Evolutionary conservation across 306 rosid genomes (phyloP), one percentile per base, ranked within the genome.

Genomic region (Pterocarpus santalinus): DNA sequence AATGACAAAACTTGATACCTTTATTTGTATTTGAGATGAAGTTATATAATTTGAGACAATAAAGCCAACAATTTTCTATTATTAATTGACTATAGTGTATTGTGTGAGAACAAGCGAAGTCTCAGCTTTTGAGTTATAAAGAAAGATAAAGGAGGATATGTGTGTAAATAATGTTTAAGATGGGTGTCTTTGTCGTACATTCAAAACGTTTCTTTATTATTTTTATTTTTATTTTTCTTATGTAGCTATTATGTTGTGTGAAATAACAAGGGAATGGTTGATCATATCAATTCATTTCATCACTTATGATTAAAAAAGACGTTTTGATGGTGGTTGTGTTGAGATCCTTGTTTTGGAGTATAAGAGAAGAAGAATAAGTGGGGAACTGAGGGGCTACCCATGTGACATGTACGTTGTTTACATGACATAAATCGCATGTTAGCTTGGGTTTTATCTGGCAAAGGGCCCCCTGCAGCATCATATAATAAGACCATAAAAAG

Each of bases 341-440:
- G 53, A 72, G 78, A 67, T 71, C 53, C 63, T 80, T 71, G 81
- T 84, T 76, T 86, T 84, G 85, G 86, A 87, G 88, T 84, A 83
- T 39, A 88, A 80, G 74, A 85, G 69, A 84, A 88, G 85, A 65
- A 81, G 81, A 81, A 76, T 55, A 61, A 78, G 75, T 69, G 86
- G 77, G 66, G 62, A 55, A n/a, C 17, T 36, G 76, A 33, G 88
- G 81, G 85, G 78, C 89, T 73, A 72, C 87, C 83, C 93, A 88
- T 80, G 97, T 92, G 97, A 85, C 79, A 72, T 92, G 92, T 88
- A 85, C 83, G 88, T 76, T 84, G 87, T 84, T 85, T 88, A 68
- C 71, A 60, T 80, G 85, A 86, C 89, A 90, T 61, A 81, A 60
- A 74, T 82, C 63, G 84, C 90, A 85, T 64, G 74, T 80, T 85